Conservation (phyloP, 2,329 filamentous ascomycete species). For the Volutella citrinella region DNA sequence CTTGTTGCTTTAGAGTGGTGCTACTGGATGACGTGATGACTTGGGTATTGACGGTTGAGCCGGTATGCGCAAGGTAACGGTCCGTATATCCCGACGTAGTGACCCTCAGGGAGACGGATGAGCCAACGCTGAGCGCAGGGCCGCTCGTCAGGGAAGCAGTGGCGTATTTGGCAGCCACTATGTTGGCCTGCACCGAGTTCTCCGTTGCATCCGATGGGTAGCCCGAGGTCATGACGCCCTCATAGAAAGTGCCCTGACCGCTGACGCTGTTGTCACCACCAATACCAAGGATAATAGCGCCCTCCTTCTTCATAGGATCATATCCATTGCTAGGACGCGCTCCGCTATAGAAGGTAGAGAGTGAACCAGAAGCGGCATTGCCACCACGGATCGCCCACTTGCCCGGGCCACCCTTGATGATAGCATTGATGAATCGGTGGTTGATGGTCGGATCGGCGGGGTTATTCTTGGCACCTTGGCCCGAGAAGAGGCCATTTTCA, state of each 20-base stretch:
- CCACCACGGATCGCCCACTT: conserved; percentile 59
- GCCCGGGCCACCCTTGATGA: conserved; percentile 54
- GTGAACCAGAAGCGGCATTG: conserved; percentile 49
- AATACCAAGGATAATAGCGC: conserved; percentile 66
- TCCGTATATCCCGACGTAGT: conserved; percentile 54
- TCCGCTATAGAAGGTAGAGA: conserved; percentile 60
- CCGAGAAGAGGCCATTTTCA: conserved; percentile 65
- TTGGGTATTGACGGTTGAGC: conserved; percentile 50
- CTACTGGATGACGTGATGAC: conserved; percentile 50
- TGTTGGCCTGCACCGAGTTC: conserved; percentile 55
- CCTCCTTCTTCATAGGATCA: conserved; percentile 63
- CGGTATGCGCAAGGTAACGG: conserved; percentile 53
- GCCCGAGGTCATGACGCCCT: conserved; percentile 61
- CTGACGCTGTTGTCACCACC: conserved; percentile 63
- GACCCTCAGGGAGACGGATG: conserved; percentile 49
- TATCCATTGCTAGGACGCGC: conserved; percentile 46
- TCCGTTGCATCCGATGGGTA: conserved; percentile 60
- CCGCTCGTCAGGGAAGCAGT: conserved; percentile 45
- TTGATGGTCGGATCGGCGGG: conserved; percentile 49
- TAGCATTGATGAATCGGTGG: conserved; percentile 54
- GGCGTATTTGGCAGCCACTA: conserved; percentile 58
- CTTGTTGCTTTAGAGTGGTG: conserved; percentile 46
- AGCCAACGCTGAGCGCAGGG: conserved; percentile 42
- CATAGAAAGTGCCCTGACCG: conserved; percentile 62
- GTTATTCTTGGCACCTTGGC: conserved; percentile 44